A percentile compares a stretch with the other conserved stretches of the same genome.
phyloP scores from a whole-genome alignment of 2,329 filamentous ascomycete genomes.

The Neopestalotiopsis sp. region DNA sequence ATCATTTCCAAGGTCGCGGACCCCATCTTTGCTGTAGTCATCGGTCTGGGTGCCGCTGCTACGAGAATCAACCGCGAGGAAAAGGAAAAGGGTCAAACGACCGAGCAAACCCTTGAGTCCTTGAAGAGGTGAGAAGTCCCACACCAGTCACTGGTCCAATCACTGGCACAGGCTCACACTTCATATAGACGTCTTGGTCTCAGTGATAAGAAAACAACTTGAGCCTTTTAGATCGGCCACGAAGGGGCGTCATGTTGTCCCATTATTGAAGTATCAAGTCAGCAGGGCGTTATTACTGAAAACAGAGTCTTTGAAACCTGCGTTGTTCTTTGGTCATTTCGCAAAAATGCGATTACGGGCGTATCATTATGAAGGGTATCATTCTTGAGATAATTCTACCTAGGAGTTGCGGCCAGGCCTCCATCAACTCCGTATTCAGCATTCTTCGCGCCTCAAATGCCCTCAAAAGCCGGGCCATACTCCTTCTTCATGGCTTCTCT shows the following conservation, averaged over 20 bases:
- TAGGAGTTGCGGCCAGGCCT: conserved; percentile 10
- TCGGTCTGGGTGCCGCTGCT: conserved; percentile 60
- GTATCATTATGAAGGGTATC: background rate
- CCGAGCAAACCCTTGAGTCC: conserved; percentile 54
- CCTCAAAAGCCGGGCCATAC: conserved; percentile 58
- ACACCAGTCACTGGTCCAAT: background rate
- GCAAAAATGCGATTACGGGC: background rate
- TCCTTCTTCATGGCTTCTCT: conserved; percentile 74
- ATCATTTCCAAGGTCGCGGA: conserved; percentile 66
- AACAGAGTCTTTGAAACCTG: background rate
- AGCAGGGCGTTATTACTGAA: background rate
- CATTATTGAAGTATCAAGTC: background rate
- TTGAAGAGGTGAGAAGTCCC: conserved; percentile 47
- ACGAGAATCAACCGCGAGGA: conserved; percentile 66
- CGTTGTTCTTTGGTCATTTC: background rate
- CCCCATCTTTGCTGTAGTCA: conserved; percentile 63
- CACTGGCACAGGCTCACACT: background rate
- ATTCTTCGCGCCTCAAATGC: conserved; percentile 29
- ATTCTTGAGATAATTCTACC: background rate
- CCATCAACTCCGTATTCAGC: conserved; percentile 6
- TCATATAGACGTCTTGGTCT: conserved; percentile 19
- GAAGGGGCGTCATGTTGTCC: background rate
- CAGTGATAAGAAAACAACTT: conserved; percentile 1
- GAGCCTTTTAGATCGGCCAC: background rate
- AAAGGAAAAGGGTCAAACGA: conserved; percentile 61